Base-by-base conservation (phyloP, 306 rosid genomes). In the Amphicarpaea edgeworthii region DNA sequence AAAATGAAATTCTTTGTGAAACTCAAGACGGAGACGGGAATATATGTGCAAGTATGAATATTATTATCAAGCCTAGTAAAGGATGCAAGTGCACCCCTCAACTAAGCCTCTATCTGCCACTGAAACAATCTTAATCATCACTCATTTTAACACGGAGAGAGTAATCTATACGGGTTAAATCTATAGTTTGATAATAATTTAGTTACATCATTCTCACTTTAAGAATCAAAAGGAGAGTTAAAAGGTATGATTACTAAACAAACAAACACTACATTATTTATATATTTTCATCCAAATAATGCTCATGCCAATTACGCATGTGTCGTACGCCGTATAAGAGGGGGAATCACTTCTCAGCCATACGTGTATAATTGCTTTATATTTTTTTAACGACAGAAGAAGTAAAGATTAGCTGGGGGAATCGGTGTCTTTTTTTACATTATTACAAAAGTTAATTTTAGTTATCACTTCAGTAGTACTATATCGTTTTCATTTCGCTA, bases 401-500 rank as follows among this genome's bases (percentile, higher is more conserved):
- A 59, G 1, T 55, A 21, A 10, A 21, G 8, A 21, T 58, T 32
- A 34, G 1, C 16, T 2, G 6, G 42, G 23, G 21, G 67, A 7
- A 15, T 61, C 26, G 0, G 24, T 32, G 45, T 59, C 45, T 5
- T 12, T 21, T 62, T 15, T 5, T 0, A 34, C 8, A 34, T 47
- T 47, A 8, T 3, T 5, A 16, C 47, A 77, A 76, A 73, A 65
- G 53, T 53, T 34, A 59, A 23, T n/a, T 12, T 54, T 62, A 1
- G 26, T 14, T 15, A 38, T 61, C 6, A n/a, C 55, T 70, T 53
- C 45, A 37, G 20, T 16, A 20, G 32, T 28, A 28, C 32, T 68
- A 20, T 3, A 68, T 81, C 80, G 46, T 61, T 24, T 32, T 30
- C 75, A 70, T 68, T 21, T 70, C 11, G 65, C 24, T 82, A 82